Conservation (phyloP, 768 basidiomycete genomes). For the Rhizopogon salebrosus region DNA sequence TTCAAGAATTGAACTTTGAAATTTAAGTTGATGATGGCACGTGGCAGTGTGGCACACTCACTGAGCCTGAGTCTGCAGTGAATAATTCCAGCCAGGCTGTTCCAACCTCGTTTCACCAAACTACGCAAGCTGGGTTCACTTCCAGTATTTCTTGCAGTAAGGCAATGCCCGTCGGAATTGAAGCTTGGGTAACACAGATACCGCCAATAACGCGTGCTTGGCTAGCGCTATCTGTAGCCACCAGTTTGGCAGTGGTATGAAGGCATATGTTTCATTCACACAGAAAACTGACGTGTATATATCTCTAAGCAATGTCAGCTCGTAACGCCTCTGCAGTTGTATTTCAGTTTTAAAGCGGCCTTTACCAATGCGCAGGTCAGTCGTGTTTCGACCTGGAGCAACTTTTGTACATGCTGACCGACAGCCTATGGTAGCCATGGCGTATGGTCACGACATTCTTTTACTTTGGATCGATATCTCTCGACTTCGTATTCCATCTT, state of each 20-base stretch:
- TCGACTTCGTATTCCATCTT: constrained; percentile 95
- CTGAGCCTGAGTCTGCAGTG: too few relatives aligned
- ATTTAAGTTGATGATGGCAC: too few relatives aligned
- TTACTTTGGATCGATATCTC: constrained; percentile 89
- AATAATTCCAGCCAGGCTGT: too few relatives aligned
- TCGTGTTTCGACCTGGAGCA: constrained; percentile 4
- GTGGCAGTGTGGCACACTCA: too few relatives aligned
- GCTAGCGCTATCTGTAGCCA: constrained; percentile 73
- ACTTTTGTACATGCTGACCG: constrained; percentile 9
- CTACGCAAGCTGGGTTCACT: constrained; percentile 2
- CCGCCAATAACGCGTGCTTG: constrained; percentile 88
- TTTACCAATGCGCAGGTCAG: constrained; percentile 77
- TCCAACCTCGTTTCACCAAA: constrained; percentile 3
- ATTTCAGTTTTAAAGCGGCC: constrained; percentile 85
- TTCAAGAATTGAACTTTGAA: too few relatives aligned
- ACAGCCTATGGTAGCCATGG: constrained; percentile 59
- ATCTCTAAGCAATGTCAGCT: constrained; percentile 82
- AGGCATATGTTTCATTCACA: neutral
- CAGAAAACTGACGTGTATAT: constrained; percentile 4
- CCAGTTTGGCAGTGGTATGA: constrained; percentile 84
- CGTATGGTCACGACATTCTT: constrained; percentile 87
- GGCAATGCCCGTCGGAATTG: constrained; percentile 76
- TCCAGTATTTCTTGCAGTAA: neutral
- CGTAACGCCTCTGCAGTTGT: constrained; percentile 86
- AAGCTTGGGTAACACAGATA: constrained; percentile 88